Evolutionary conservation across 2,329 filamentous ascomycete species (phyloP).

Genomic region (Aspergillus novofumigatus): DNA sequence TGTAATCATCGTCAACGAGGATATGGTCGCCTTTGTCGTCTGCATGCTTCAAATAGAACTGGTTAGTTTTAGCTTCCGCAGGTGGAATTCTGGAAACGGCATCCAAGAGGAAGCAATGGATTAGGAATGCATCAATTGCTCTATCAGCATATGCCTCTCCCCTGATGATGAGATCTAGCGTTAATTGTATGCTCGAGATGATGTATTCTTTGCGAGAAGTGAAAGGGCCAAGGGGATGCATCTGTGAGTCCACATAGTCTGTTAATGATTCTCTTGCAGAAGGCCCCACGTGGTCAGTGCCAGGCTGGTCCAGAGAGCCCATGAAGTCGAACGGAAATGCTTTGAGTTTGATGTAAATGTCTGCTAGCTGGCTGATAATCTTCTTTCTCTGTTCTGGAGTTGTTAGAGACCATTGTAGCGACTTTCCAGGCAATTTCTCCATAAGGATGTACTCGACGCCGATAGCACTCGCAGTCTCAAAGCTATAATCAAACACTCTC

Average conservation of each 20-base stretch:
- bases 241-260: slow-evolving; percentile 24
- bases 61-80: slow-evolving; percentile 18
- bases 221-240: slow-evolving; percentile 32
- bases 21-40: slow-evolving; percentile 51
- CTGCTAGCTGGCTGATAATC: slow-evolving; percentile 36
- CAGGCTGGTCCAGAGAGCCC: slow-evolving; percentile 32
- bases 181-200: slow-evolving; percentile 29
- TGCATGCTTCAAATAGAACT: slow-evolving; percentile 44
- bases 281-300: slow-evolving; percentile 26
- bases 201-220: slow-evolving; percentile 36
- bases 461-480: slow-evolving; percentile 32
- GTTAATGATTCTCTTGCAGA: slow-evolving; percentile 40
- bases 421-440: slow-evolving; percentile 40
- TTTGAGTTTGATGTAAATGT: slow-evolving; percentile 39
- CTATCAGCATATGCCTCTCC: slow-evolving; percentile 36
- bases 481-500: slow-evolving; percentile 36
- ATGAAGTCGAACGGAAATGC: slow-evolving; percentile 34
- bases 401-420: slow-evolving; percentile 35
- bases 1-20: slow-evolving; percentile 43
- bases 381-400: slow-evolving; percentile 31
- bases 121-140: slow-evolving; percentile 36
- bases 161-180: slow-evolving; percentile 35
- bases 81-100: slow-evolving; percentile 16
- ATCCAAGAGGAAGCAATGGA: slow-evolving; percentile 43
- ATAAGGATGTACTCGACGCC: slow-evolving; percentile 43